Conservation (phyloP, 805 yeast species). For the Allodekkera sacchari region DNA sequence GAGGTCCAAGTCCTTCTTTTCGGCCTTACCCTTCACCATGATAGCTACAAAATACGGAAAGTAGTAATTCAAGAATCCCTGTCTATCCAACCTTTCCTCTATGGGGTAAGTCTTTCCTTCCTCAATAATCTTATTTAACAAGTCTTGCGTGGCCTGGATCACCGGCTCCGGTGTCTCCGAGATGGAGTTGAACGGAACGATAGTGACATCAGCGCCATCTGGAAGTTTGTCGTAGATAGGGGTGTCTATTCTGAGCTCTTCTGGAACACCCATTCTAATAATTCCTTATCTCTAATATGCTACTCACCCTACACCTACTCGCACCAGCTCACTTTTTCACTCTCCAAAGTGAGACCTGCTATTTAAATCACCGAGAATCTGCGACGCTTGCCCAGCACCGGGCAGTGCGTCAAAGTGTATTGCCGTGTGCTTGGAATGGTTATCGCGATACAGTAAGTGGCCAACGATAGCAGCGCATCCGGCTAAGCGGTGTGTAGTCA, state of each 20-base stretch:
- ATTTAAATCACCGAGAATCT: too few species aligned
- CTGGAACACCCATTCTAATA: slow-evolving; percentile 7
- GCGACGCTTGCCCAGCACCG: too few species aligned
- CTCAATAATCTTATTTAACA: slow-evolving; percentile 59
- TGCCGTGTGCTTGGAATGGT: too few species aligned
- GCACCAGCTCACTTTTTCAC: background rate
- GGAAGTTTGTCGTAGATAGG: slow-evolving; percentile 16
- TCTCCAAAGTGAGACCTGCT: background rate
- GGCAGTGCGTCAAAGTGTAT: too few species aligned
- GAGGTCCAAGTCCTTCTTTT: slow-evolving; percentile 7
- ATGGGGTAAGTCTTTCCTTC: slow-evolving; percentile 75
- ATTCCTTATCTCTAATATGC: background rate
- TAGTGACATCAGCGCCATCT: slow-evolving; percentile 32
- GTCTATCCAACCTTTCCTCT: slow-evolving; percentile 28
- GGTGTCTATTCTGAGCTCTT: slow-evolving; percentile 3
- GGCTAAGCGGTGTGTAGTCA: too few species aligned
- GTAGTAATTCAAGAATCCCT: slow-evolving; percentile 59
- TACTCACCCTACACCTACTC: background rate
- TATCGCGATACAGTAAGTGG: too few species aligned
- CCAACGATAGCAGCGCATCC: too few species aligned
- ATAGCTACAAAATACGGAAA: slow-evolving; percentile 59
- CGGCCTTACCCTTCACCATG: slow-evolving; percentile 37
- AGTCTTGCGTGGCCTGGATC: slow-evolving; percentile 34
- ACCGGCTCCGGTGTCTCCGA: slow-evolving; percentile 43
- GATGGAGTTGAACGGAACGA: slow-evolving; percentile 48